Percentiles rank a stretch among this genome's conserved stretches.
phyloP scores from a whole-genome alignment of 2,329 filamentous ascomycete genomes.

The Epichloe amarillans region DNA sequence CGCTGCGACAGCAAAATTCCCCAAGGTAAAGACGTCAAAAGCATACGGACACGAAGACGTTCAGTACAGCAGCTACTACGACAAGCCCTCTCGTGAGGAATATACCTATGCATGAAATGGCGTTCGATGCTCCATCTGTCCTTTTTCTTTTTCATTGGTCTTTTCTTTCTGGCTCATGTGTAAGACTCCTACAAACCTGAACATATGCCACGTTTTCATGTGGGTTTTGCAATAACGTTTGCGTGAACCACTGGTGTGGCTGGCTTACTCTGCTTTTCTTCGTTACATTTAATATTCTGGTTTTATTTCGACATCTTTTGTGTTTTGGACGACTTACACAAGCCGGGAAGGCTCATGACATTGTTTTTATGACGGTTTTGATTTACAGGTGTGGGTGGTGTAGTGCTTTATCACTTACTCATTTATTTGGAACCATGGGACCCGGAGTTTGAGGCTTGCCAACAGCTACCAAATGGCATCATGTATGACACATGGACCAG shows the following conservation, averaged over 20 bases:
- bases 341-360: background rate
- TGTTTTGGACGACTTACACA: conserved; percentile 2
- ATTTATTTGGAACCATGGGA: background rate
- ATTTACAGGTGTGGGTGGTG: background rate
- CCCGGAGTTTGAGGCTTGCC: conserved; percentile 1
- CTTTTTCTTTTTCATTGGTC: background rate
- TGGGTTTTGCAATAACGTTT: background rate
- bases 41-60: conserved; percentile 17
- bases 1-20: conserved; percentile 10
- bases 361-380: background rate
- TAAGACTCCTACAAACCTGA: background rate
- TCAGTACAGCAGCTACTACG: conserved; percentile 19
- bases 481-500: background rate
- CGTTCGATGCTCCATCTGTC: conserved; percentile 3
- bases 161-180: background rate
- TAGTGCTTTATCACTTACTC: background rate
- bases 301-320: background rate
- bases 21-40: conserved; percentile 23
- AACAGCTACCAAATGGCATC: background rate
- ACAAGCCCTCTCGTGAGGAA: conserved; percentile 14
- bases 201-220: background rate
- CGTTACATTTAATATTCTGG: background rate
- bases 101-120: conserved; percentile 12
- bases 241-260: background rate
- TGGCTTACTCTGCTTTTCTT: background rate